These are phyloP conservation scores for Phytophthora tentaculata DNA, from an alignment of 352 stramenopile species.

Conservation along the genomic window DNA sequence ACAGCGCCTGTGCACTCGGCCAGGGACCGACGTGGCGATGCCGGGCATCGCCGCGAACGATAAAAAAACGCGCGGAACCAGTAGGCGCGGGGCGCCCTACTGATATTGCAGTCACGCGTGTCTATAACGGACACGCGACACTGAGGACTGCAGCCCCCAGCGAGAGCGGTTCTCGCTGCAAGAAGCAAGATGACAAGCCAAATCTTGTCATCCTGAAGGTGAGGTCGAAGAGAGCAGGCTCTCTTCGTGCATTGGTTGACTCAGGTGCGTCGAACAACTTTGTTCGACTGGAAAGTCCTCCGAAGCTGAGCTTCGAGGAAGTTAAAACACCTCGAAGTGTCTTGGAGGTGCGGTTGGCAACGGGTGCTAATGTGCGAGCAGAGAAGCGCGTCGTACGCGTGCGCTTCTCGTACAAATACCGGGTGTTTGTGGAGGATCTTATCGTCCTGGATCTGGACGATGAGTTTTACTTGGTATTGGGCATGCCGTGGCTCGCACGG, in stretches of 20 bases:
- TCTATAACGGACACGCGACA: neutral
- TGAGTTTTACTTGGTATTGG: neutral
- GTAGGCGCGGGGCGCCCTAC: neutral
- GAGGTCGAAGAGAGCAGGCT: neutral
- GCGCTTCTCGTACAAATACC: neutral
- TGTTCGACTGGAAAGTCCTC: neutral
- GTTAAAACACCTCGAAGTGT: neutral
- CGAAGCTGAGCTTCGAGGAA: neutral
- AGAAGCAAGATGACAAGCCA: neutral
- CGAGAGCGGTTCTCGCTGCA: neutral
- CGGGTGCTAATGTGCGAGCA: neutral
- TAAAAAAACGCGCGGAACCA: neutral
- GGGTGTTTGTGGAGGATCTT: neutral
- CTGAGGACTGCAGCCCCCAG: neutral
- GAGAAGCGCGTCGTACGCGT: neutral
- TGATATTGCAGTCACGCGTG: neutral
- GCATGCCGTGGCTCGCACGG: too few relatives aligned
- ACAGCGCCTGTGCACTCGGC: neutral
- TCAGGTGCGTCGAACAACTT: neutral
- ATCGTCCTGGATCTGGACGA: neutral
- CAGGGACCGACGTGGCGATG: neutral
- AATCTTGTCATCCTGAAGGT: neutral
- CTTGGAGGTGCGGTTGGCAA: too few relatives aligned
- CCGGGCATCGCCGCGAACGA: neutral
- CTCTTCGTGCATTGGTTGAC: neutral